Evolutionary conservation across 2,329 filamentous ascomycete species (phyloP).

Genomic region (Colletotrichum limetticola): DNA sequence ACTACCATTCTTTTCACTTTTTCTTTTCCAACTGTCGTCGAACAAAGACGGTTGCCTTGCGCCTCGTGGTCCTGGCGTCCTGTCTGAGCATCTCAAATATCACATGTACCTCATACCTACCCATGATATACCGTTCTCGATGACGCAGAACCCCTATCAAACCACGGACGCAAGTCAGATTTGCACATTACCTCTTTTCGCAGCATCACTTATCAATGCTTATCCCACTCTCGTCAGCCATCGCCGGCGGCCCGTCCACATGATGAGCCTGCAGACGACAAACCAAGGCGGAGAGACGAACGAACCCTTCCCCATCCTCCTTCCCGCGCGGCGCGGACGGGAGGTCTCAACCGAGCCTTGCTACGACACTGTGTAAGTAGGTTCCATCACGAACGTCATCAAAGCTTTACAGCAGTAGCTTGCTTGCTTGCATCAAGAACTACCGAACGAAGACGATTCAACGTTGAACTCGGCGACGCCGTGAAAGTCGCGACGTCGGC

Average conservation of each 20-base stretch:
- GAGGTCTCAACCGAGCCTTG: neutral
- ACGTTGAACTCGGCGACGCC: neutral
- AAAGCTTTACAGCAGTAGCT: neutral
- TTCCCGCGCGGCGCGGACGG: neutral
- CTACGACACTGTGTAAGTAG: neutral
- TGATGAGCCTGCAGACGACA: neutral
- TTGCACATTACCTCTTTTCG: neutral
- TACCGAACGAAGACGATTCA: neutral
- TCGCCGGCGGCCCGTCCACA: constrained; percentile 6
- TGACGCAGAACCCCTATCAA: neutral
- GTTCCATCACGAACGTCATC: neutral
- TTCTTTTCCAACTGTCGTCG: neutral
- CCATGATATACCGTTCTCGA: neutral
- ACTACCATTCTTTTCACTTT: neutral
- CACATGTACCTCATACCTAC: neutral
- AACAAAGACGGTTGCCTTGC: neutral
- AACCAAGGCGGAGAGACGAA: neutral
- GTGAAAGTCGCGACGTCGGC: neutral
- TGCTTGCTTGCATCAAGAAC: no score
- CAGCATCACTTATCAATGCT: neutral
- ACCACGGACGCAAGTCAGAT: neutral
- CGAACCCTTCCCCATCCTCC: neutral
- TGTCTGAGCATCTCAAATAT: neutral
- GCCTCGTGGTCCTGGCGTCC: neutral
- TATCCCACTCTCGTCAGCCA: neutral